Evolutionary conservation across 2,329 filamentous ascomycete genomes (phyloP).

Genomic region (Chaetomium olivaceum): DNA sequence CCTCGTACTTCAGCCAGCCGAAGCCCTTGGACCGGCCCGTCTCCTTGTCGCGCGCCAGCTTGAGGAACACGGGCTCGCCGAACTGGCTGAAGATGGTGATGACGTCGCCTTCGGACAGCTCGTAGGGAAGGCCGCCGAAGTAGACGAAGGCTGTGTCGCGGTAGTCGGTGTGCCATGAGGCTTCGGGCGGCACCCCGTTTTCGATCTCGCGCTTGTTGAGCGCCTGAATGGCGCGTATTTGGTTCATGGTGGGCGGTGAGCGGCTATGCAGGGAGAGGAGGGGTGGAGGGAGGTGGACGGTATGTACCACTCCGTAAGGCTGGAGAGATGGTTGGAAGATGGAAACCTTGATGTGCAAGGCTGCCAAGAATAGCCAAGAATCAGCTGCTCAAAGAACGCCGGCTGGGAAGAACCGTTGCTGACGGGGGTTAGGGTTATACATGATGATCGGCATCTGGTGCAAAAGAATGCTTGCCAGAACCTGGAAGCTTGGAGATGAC

Average conservation of each 20-base stretch:
- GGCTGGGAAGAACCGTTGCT: background rate
- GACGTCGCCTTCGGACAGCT: conserved; percentile 92
- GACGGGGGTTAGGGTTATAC: conserved; percentile 10
- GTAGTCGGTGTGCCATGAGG: conserved; percentile 97
- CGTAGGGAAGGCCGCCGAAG: conserved; percentile 89
- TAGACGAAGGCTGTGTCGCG: conserved; percentile 93
- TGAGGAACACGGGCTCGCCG: conserved; percentile 90
- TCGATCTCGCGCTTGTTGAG: conserved; percentile 96
- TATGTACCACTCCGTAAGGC: background rate
- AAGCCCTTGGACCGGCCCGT: conserved; percentile 94
- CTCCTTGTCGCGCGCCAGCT: conserved; percentile 91
- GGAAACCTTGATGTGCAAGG: conserved; percentile 4
- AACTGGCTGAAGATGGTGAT: conserved; percentile 97
- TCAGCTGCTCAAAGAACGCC: background rate
- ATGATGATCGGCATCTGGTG: background rate
- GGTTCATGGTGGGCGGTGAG: conserved; percentile 68
- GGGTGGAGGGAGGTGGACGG: background rate
- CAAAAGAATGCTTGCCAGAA: background rate
- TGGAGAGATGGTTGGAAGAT: background rate
- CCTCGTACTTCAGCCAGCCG: conserved; percentile 96
- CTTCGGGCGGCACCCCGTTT: conserved; percentile 80
- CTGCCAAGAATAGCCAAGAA: conserved; percentile 20
- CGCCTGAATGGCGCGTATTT: conserved; percentile 86
- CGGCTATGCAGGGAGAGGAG: background rate
- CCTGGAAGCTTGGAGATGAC: background rate